Conservation (phyloP, 1,284 basidiomycete genomes). For the Malassezia sympodialis region DNA sequence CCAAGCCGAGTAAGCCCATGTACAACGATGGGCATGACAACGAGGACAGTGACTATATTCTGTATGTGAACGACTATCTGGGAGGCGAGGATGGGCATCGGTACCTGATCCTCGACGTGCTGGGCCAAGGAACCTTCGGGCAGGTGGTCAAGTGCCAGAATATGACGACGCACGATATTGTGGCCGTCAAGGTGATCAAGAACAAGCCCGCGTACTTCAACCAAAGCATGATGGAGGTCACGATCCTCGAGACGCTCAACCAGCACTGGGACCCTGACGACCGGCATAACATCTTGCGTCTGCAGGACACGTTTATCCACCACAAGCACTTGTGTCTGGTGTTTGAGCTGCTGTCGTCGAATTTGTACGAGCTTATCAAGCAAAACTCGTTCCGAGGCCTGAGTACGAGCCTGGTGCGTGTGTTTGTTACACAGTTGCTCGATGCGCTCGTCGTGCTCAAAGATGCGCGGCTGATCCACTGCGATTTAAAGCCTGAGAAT, state of each 20-base stretch:
- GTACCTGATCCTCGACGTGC: conserved; percentile 92
- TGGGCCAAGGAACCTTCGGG: conserved; percentile 96
- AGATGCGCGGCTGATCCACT: conserved; percentile 90
- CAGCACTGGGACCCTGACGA: conserved; percentile 63
- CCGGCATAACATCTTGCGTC: conserved; percentile 88
- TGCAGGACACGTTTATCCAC: conserved; percentile 94
- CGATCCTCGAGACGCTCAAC: conserved; percentile 74
- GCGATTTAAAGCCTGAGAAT: conserved; percentile 71
- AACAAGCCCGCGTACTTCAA: conserved; percentile 99
- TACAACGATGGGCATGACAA: conserved; percentile 47
- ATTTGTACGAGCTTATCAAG: conserved; percentile 98
- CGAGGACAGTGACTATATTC: conserved; percentile 47
- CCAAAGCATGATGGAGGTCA: conserved; percentile 99
- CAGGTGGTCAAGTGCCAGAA: conserved; percentile 99
- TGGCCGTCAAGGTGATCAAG: conserved; percentile 98
- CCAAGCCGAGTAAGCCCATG: conserved; percentile 45
- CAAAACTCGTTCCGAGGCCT: conserved; percentile 98
- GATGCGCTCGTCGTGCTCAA: conserved; percentile 87
- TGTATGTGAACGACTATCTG: conserved; percentile 47
- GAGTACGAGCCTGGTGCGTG: conserved; percentile 89
- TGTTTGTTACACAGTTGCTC: conserved; percentile 89
- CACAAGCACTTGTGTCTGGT: conserved; percentile 91
- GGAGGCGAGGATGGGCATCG: conserved; percentile 53
- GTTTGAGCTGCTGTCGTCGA: conserved; percentile 91
- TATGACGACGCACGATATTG: conserved; percentile 95